Evolutionary conservation across 768 basidiomycete genomes (phyloP).

Genomic region (Suillus clintonianus): DNA sequence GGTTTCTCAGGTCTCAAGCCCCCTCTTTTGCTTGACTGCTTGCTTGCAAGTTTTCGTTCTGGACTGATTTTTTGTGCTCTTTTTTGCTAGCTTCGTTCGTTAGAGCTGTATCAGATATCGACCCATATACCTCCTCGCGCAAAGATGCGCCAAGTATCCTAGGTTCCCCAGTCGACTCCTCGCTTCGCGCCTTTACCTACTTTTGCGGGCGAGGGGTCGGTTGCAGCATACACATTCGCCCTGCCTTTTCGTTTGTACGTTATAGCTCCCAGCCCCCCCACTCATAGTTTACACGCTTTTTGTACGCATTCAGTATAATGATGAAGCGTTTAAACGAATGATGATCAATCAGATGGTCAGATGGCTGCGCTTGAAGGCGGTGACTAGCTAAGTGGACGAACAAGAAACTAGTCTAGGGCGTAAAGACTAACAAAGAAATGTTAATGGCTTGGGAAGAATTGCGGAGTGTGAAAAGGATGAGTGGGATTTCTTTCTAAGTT

Average conservation of each 20-base stretch:
- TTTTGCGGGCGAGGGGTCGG: slow-evolving; percentile 7
- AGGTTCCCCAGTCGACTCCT: slow-evolving; percentile 3
- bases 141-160: not conserved
- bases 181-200: slow-evolving; percentile 3
- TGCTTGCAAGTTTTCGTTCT: slow-evolving; percentile 6
- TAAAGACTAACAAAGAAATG: slow-evolving; percentile 4
- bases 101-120: slow-evolving; percentile 5
- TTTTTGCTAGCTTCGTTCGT: slow-evolving; percentile 6
- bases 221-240: slow-evolving; percentile 5
- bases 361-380: not conserved
- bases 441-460: slow-evolving; percentile 23
- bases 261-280: slow-evolving; percentile 1
- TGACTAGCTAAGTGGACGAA: not conserved
- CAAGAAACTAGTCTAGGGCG: not conserved
- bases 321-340: slow-evolving; percentile 11
- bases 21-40: slow-evolving; percentile 1
- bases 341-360: not conserved
- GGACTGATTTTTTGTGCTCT: slow-evolving; percentile 20
- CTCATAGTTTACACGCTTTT: slow-evolving; percentile 21
- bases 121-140: not conserved
- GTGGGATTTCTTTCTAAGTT: slow-evolving; percentile 27
- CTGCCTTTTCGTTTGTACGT: not conserved
- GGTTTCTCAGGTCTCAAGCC: not conserved
- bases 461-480: slow-evolving; percentile 37
- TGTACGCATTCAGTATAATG: slow-evolving; percentile 13